These are phyloP conservation scores for Cladophialophora chaetospira DNA, from an alignment of 2,329 filamentous ascomycete genomes.

Conservation along the genomic window DNA sequence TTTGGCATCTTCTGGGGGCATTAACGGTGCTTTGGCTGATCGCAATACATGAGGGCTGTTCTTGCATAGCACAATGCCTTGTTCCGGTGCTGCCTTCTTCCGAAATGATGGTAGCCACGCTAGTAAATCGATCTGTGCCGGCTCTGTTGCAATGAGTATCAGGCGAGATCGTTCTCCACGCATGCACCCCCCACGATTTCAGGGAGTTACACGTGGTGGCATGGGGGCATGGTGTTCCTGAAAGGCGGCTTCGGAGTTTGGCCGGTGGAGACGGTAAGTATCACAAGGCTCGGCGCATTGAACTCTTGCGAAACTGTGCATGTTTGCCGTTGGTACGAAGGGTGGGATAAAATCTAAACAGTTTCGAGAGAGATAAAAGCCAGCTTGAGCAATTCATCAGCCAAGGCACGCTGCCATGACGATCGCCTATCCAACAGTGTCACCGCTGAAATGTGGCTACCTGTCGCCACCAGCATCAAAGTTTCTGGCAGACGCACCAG, in stretches of 20 bases:
- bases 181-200: constrained; percentile 6
- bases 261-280: neutral
- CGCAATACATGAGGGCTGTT: too few relatives aligned
- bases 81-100: too few relatives aligned
- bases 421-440: constrained; percentile 13
- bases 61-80: neutral
- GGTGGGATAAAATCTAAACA: neutral
- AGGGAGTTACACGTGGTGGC: neutral
- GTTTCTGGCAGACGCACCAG: constrained; percentile 9
- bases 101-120: neutral
- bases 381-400: neutral
- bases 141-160: neutral
- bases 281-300: neutral
- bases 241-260: constrained; percentile 5
- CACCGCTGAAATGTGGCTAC: constrained; percentile 11
- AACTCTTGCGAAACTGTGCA: neutral
- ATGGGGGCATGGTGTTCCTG: neutral
- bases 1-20: too few relatives aligned
- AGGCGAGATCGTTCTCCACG: neutral
- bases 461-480: constrained; percentile 16
- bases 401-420: constrained; percentile 1
- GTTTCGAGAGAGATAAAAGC: neutral
- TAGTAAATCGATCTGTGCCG: neutral
- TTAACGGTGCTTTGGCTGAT: too few relatives aligned
- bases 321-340: too few relatives aligned